These are phyloP conservation scores for Cyberlindnera japonica DNA, from an alignment of 805 yeast genomes.

Conservation along the genomic window DNA sequence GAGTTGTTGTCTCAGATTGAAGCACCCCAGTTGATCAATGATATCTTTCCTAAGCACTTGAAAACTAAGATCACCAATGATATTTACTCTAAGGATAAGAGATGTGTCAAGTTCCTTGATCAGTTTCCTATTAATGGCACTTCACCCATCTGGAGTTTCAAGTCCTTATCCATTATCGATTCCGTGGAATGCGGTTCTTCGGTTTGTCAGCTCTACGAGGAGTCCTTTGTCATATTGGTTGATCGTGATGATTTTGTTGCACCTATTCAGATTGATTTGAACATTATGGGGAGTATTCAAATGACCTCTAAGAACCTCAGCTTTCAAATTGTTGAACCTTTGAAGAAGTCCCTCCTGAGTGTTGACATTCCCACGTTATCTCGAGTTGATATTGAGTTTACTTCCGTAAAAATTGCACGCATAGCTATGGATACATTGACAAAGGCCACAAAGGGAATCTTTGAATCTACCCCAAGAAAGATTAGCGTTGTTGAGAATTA, in stretches of 20 bases:
- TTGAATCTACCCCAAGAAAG: constrained; percentile 23
- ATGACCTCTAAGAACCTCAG: not conserved
- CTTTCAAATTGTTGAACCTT: constrained; percentile 7
- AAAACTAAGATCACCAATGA: constrained; percentile 3
- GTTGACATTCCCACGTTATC: constrained; percentile 5
- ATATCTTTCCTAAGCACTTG: not conserved
- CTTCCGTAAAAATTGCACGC: not conserved
- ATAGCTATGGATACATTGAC: not conserved
- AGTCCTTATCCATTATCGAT: constrained; percentile 9
- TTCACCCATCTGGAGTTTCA: constrained; percentile 3
- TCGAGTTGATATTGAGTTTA: constrained; percentile 10
- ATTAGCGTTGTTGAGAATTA: constrained; percentile 31
- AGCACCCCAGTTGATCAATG: not conserved
- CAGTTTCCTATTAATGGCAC: not conserved
- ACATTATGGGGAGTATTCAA: constrained; percentile 6
- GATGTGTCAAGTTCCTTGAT: constrained; percentile 16
- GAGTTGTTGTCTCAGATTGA: constrained; percentile 24
- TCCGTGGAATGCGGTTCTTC: constrained; percentile 8
- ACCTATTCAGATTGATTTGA: constrained; percentile 21
- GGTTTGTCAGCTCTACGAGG: constrained; percentile 14
- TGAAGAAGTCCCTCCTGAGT: constrained; percentile 16
- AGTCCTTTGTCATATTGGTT: constrained; percentile 14
- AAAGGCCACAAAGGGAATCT: not conserved
- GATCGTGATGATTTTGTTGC: constrained; percentile 18
- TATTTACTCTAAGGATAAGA: constrained; percentile 20